Percentiles rank a stretch among this genome's conserved stretches.
These are phyloP conservation scores for Cryptococcus sp. DNA, from an alignment of 1,284 basidiomycete species.

Conservation along the genomic window DNA sequence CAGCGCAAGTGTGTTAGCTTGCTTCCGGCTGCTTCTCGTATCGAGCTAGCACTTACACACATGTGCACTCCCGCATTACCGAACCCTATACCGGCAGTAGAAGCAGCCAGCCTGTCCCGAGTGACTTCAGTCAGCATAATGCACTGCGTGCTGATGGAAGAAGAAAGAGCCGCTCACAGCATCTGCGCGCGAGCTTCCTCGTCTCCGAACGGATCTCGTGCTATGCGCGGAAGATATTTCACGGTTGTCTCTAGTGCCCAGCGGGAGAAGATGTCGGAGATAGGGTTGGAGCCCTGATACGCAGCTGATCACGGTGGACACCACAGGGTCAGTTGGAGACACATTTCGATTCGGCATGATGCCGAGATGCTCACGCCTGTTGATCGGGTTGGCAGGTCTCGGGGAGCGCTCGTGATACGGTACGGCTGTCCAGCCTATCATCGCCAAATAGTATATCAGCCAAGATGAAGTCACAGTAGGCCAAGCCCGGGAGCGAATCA, in stretches of 20 bases:
- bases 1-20: background rate
- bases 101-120: slow-evolving; percentile 38
- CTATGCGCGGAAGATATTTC: slow-evolving; percentile 84
- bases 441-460: no score
- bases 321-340: no score
- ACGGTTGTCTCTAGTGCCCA: slow-evolving; percentile 93
- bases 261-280: slow-evolving; percentile 91
- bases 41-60: slow-evolving; percentile 53
- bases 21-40: no score
- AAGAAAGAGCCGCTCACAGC: no score
- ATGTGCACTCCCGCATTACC: slow-evolving; percentile 91
- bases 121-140: slow-evolving; percentile 15
- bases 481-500: slow-evolving; percentile 3
- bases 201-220: slow-evolving; percentile 71
- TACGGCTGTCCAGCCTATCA: slow-evolving; percentile 46
- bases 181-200: slow-evolving; percentile 85
- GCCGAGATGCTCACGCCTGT: slow-evolving; percentile 61
- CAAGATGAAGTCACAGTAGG: no score
- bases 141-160: slow-evolving; percentile 17
- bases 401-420: slow-evolving; percentile 81
- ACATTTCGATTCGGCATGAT: no score
- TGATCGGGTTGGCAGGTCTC: slow-evolving; percentile 83
- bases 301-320: slow-evolving; percentile 53
- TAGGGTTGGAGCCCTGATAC: slow-evolving; percentile 95
- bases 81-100: slow-evolving; percentile 90